Base-by-base conservation (phyloP, 2,329 filamentous ascomycete genomes). In the Thielaviopsis euricoi region DNA sequence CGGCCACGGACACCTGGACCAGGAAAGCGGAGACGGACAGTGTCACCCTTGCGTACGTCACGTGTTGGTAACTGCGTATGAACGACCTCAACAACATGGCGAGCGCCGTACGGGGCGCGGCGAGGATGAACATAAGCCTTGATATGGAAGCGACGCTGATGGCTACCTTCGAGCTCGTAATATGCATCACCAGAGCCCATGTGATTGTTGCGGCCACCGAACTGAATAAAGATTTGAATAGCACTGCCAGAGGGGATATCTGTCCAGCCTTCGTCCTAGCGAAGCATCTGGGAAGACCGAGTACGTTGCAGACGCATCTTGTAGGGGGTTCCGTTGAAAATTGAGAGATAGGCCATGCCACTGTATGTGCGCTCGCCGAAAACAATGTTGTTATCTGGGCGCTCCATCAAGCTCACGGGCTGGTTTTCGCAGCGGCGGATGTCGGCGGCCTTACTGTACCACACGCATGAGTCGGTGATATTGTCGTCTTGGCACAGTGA, bases 251-350 rank as follows among this genome's bases (percentile, higher is more conserved):
- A 46, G 19, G 56, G 50, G 6, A 57, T 48, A 37, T 57, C 56
- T 9, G 56, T 29, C 56, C 56, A 57, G 37, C 50, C 56, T 53
- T 57, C 33, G 29, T 57, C 56, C 49, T 57, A 57, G n/a, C 52
- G 50, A 57, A 57, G 56, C 56, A 57, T 57, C 33, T 57, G 50
- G 40, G n/a, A 52, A 12, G 56, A 57, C 33, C 37, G 21, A 25
- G 37, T 53, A 23, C 40, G 50, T 22, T 52, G 33, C 25, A 57
- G 51, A 13, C 56, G 56, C 56, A 57, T 57, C 12, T 43, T 57
- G 50, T 57, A 57, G 21, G 56, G 56, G 22, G 56, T 57, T 21
- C 56, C 56, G 56, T 57, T 57, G 50, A 57, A 21, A 37, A 57
- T 43, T 10, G 56, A 57, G 23, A 57, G 37, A 49, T 57, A 57